A percentile compares a stretch with the other conserved stretches of the same genome.
Conservation (phyloP, 129 eudicot species). For the Lactuca sativa region DNA sequence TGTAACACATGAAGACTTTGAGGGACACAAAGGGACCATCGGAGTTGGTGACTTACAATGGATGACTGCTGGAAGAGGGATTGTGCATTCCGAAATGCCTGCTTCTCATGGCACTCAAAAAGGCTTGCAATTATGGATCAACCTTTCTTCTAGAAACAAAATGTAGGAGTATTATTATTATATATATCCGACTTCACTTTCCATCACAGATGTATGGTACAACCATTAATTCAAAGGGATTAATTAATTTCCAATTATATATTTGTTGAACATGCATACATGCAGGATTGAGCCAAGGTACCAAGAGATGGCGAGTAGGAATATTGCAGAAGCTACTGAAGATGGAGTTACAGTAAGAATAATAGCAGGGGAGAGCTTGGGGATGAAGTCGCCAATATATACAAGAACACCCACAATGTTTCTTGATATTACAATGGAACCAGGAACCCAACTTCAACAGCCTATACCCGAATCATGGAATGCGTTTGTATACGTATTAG, state of each 20-base stretch:
- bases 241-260: too few relatives aligned
- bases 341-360: slow-evolving; percentile 68
- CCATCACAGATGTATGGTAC: background rate
- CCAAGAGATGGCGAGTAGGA: slow-evolving; percentile 40
- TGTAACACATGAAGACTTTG: slow-evolving; percentile 81
- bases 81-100: slow-evolving; percentile 94
- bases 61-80: slow-evolving; percentile 97
- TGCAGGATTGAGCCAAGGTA: slow-evolving; percentile 77
- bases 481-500: slow-evolving; percentile 67
- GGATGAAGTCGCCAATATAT: slow-evolving; percentile 55
- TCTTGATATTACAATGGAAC: slow-evolving; percentile 72
- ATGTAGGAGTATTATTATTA: slow-evolving; percentile 36
- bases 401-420: slow-evolving; percentile 87
- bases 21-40: slow-evolving; percentile 77
- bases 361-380: slow-evolving; percentile 82
- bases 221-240: too few relatives aligned
- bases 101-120: slow-evolving; percentile 72
- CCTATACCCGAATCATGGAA: slow-evolving; percentile 73
- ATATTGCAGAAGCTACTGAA: slow-evolving; percentile 46
- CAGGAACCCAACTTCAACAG: slow-evolving; percentile 58
- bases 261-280: too few relatives aligned
- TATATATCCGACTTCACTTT: background rate
- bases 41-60: slow-evolving; percentile 86
- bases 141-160: slow-evolving; percentile 74
- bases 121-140: slow-evolving; percentile 87